Evolutionary conservation across 208 protist species (phyloP).

Genomic region (Leishmania gerbilli): DNA sequence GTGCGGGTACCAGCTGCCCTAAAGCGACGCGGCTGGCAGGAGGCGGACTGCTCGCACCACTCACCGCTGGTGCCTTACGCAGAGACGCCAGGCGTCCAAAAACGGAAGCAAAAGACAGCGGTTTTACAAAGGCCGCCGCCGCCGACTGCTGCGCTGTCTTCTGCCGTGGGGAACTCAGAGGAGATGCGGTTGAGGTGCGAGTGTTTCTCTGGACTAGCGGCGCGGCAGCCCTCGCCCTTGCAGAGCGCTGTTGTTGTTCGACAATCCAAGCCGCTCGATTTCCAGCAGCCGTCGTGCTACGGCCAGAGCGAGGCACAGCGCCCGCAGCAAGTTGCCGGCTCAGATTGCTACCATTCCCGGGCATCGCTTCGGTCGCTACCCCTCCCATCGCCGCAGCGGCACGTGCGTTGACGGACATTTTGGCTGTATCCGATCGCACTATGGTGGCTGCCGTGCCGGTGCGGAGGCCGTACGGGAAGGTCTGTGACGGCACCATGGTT

Average conservation of each 20-base stretch:
- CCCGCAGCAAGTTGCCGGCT: not conserved
- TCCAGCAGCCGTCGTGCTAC: not conserved
- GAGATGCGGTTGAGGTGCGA: not conserved
- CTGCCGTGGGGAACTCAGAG: not conserved
- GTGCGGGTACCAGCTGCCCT: not conserved
- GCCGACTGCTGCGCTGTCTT: not conserved
- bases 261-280: not conserved
- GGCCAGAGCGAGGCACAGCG: not conserved
- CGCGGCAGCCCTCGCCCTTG: not conserved
- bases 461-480: not conserved
- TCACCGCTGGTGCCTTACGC: not conserved
- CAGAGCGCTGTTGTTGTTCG: conserved; percentile 1
- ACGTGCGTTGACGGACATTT: not conserved
- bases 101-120: not conserved
- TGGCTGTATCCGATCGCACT: not conserved
- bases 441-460: not conserved
- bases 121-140: not conserved
- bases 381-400: not conserved
- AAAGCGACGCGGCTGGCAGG: not conserved
- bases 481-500: not conserved
- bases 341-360: not conserved
- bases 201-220: not conserved
- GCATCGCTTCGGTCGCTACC: not conserved
- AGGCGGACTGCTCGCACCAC: not conserved
- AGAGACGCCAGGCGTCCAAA: not conserved